Base-by-base conservation (phyloP, 768 basidiomycete genomes). In the Gymnopilus junonius region DNA sequence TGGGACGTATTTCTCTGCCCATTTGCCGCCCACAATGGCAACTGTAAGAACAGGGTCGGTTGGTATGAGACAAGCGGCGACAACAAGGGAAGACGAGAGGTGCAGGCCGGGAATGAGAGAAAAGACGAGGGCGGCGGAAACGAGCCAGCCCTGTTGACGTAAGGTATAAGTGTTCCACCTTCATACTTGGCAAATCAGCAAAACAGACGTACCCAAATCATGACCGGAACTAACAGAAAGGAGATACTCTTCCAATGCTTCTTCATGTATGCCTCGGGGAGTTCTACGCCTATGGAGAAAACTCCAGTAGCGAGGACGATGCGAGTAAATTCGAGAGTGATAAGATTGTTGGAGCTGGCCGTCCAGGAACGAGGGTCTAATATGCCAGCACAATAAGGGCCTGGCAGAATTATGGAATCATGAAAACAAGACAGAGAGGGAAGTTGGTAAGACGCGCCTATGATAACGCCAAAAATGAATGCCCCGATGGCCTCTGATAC, bases 401-500 rank as follows among this genome's bases (percentile, higher is more conserved):
- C 91, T 93, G 69, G 20, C 31, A 65, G 56, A n/a, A n/a, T n/a
- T 29, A 34, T 23, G 55, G 25, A 17, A n/a, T n/a, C n/a, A 32
- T 67, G 27, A 73, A 61, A 40, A 61, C 31, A 56, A 23, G 6
- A 27, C 35, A 25, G 59, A 53, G 23, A 21, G 53, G 35, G 50
- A 59, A n/a, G 46, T 14, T n/a, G n/a, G 35, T 40, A 34, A 34
- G 64, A 74, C 85, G 64, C 73, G 86, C 91, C 95, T 55, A 97
- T 89, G 66, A 95, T 90, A 70, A 98, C 91, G 11, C 95, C 94
- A 70, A 97, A 94, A 32, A 97, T 73, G 69, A 97, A 97, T 0
- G 97, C 95, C 87, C 94, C 93, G 67, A 92, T 93, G 14, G 97
- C 95, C 83, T 99, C 97, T 64, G 97, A 97, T 61, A 98, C 88